These are phyloP conservation scores for Striga hermonthica DNA, from an alignment of 305 asterid species.

Conservation along the genomic window DNA sequence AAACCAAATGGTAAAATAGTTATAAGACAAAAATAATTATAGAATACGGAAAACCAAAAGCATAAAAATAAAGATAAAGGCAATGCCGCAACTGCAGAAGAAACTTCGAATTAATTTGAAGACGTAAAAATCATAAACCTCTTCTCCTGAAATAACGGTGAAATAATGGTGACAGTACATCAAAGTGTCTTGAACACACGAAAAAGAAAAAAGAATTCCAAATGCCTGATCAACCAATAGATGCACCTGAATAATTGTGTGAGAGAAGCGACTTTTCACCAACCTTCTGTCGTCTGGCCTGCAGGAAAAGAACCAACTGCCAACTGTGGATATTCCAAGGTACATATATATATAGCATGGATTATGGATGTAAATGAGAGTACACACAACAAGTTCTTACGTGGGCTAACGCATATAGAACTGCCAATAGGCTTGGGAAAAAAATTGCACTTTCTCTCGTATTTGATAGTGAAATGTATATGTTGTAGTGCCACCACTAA, in stretches of 20 bases:
- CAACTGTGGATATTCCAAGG: conserved; percentile 25
- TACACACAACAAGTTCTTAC: conserved; percentile 15
- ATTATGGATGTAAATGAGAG: not conserved
- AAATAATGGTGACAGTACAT: conserved; percentile 18
- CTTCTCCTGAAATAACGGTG: conserved; percentile 13
- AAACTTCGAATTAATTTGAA: no score
- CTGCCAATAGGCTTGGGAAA: not conserved
- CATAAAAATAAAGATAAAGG: no score
- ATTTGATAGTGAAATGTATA: no score
- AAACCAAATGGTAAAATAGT: not conserved
- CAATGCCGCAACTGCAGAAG: no score
- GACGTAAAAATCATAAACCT: not conserved
- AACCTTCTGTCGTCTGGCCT: conserved; percentile 83
- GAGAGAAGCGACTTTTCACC: conserved; percentile 94
- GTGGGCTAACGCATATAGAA: conserved; percentile 17
- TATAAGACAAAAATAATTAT: no score
- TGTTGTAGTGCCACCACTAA: no score
- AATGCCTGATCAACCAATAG: not conserved
- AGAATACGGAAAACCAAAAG: no score
- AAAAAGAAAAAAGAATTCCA: not conserved
- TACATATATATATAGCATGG: conserved; percentile 18
- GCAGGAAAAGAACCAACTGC: conserved; percentile 29
- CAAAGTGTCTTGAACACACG: conserved; percentile 10
- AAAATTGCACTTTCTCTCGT: no score
- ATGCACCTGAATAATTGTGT: conserved; percentile 67